Conservation (phyloP, 176 grass and related monocot genomes). For the Eragrostis curvula region DNA sequence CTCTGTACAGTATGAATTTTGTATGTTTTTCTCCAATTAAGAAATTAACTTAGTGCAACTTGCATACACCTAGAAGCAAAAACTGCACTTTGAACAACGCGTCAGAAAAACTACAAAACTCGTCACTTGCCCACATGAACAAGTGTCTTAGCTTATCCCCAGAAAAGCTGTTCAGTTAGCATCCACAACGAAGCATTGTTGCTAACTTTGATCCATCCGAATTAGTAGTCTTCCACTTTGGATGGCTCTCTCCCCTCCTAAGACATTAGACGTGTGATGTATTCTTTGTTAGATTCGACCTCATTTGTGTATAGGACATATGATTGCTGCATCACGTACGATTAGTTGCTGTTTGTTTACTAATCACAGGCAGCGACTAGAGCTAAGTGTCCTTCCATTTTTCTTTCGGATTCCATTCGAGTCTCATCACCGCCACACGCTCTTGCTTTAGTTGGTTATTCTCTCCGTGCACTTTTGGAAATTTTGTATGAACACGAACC, state of each 20-base stretch:
- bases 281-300: conserved; percentile 4
- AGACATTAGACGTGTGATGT: no score
- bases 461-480: background rate
- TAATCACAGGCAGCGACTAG: background rate
- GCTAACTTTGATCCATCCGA: background rate
- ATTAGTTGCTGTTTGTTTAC: conserved; percentile 10
- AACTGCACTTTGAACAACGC: background rate
- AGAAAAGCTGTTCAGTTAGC: conserved; percentile 1
- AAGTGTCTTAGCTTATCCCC: no score
- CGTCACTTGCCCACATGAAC: conserved; percentile 8
- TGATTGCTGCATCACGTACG: conserved; percentile 11
- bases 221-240: conserved; percentile 21
- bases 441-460: conserved; percentile 12
- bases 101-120: background rate
- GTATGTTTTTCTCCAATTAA: background rate
- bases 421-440: conserved; percentile 34
- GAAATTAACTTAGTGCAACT: background rate
- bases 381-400: background rate
- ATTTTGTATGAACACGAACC: background rate
- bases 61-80: no score
- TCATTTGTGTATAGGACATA: background rate
- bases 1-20: background rate
- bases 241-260: background rate
- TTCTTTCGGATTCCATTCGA: conserved; percentile 13
- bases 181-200: background rate